Evolutionary conservation across 306 rosid species (phyloP).

Genomic region (Citrullus colocynthis): DNA sequence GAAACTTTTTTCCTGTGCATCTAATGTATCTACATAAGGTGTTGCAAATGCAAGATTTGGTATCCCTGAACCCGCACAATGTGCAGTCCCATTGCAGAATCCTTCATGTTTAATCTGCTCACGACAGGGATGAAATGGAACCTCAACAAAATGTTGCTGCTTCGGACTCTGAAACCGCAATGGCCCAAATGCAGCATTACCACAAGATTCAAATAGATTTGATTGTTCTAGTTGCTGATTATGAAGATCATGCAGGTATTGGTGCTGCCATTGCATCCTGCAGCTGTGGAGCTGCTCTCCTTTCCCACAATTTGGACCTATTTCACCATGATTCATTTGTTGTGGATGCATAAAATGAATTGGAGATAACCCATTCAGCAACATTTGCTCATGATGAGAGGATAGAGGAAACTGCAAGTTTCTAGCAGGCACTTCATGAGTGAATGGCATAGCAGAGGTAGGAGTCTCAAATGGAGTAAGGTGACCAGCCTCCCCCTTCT

Average conservation of each 20-base stretch:
- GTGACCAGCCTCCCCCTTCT: slow-evolving; percentile 9
- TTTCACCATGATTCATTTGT: slow-evolving; percentile 19
- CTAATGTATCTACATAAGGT: slow-evolving; percentile 5
- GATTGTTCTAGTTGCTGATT: slow-evolving; percentile 21
- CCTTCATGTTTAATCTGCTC: slow-evolving; percentile 18
- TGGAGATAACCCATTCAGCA: slow-evolving; percentile 13
- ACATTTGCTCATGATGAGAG: slow-evolving; percentile 23
- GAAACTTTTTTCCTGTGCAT: background rate
- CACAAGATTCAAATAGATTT: slow-evolving; percentile 17
- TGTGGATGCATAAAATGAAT: slow-evolving; percentile 18
- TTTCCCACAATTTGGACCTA: slow-evolving; percentile 24
- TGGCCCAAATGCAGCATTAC: slow-evolving; percentile 10
- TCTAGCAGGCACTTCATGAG: slow-evolving; percentile 13
- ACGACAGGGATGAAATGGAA: slow-evolving; percentile 17
- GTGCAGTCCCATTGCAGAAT: slow-evolving; percentile 13
- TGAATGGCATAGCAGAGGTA: slow-evolving; percentile 12
- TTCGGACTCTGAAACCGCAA: slow-evolving; percentile 10
- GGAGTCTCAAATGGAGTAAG: slow-evolving; percentile 9
- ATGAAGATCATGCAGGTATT: slow-evolving; percentile 24
- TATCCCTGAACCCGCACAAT: slow-evolving; percentile 12
- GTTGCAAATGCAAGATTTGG: slow-evolving; percentile 15
- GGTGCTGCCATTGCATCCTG: slow-evolving; percentile 18
- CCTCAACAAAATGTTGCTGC: slow-evolving; percentile 23
- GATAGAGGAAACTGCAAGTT: slow-evolving; percentile 27
- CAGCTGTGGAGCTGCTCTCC: slow-evolving; percentile 14